These are phyloP conservation scores for Penicillium subrubescens DNA, from an alignment of 495 filamentous ascomycete genomes.

Conservation along the genomic window DNA sequence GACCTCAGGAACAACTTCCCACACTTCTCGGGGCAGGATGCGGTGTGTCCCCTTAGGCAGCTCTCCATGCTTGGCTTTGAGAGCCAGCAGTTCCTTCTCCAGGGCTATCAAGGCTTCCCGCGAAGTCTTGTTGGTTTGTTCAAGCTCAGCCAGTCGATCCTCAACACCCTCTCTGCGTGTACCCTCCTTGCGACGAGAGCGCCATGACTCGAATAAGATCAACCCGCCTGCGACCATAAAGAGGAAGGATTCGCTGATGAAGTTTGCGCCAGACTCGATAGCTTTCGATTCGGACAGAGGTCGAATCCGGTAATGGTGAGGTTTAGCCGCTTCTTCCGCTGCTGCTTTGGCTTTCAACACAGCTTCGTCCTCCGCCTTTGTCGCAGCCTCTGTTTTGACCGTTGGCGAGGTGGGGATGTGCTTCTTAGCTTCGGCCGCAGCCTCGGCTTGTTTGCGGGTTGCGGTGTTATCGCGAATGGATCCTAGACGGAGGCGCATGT, in stretches of 20 bases:
- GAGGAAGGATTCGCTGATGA: slow-evolving; percentile 89
- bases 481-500: slow-evolving; percentile 90
- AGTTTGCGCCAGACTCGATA: slow-evolving; percentile 93
- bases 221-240: slow-evolving; percentile 76
- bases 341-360: slow-evolving; percentile 52
- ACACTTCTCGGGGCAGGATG: slow-evolving; percentile 50
- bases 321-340: slow-evolving; percentile 48
- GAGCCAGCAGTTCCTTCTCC: slow-evolving; percentile 66
- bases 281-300: slow-evolving; percentile 90
- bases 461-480: slow-evolving; percentile 76
- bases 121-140: slow-evolving; percentile 61
- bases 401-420: slow-evolving; percentile 74
- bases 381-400: slow-evolving; percentile 76
- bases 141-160: slow-evolving; percentile 65
- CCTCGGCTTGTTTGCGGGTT: slow-evolving; percentile 53
- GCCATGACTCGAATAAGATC: slow-evolving; percentile 80
- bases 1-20: slow-evolving; percentile 43
- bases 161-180: slow-evolving; percentile 75
- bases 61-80: slow-evolving; percentile 50
- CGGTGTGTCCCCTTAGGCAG: slow-evolving; percentile 29
- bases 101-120: slow-evolving; percentile 61
- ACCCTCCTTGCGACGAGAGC: slow-evolving; percentile 74
- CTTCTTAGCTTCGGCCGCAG: slow-evolving; percentile 51
- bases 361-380: slow-evolving; percentile 61
- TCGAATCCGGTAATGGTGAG: slow-evolving; percentile 58